These are phyloP conservation scores for Clohesyomyces aquaticus DNA, from an alignment of 495 filamentous ascomycete species.

Conservation along the genomic window DNA sequence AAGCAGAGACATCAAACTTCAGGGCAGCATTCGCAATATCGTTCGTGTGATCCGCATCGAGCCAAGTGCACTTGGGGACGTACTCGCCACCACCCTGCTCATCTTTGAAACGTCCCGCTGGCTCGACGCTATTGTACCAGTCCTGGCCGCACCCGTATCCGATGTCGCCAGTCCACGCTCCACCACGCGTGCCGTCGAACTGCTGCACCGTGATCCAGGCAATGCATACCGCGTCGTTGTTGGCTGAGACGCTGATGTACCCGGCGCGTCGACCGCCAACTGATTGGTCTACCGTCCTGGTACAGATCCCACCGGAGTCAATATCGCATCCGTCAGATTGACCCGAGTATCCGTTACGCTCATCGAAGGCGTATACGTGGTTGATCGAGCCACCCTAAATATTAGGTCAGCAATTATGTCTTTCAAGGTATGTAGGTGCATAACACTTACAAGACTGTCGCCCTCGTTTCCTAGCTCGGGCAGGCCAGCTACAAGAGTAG, in stretches of 20 bases:
- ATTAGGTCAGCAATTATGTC: too few relatives aligned
- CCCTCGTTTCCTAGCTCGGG: too few relatives aligned
- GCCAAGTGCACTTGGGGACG: conserved; percentile 13
- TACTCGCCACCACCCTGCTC: background rate
- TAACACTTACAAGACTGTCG: too few relatives aligned
- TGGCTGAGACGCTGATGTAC: background rate
- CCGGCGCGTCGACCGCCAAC: background rate
- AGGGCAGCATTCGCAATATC: conserved; percentile 2
- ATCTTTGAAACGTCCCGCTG: background rate
- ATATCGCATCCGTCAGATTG: conserved; percentile 2
- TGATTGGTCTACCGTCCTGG: background rate
- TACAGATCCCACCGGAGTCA: background rate
- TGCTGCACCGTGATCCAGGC: conserved; percentile 1
- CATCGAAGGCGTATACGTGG: conserved; percentile 3
- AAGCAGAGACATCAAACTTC: conserved; percentile 5
- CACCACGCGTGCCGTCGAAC: conserved; percentile 1
- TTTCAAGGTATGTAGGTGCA: too few relatives aligned
- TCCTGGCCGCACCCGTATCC: conserved; percentile 10
- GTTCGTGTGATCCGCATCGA: conserved; percentile 11
- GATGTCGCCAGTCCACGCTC: conserved; percentile 13
- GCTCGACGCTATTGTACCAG: background rate
- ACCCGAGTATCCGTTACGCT: background rate
- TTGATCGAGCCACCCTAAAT: too few relatives aligned
- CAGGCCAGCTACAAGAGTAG: too few relatives aligned
- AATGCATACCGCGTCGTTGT: conserved; percentile 7